phyloP scores from a whole-genome alignment of 352 stramenopile genomes.

The Detonula confervacea region DNA sequence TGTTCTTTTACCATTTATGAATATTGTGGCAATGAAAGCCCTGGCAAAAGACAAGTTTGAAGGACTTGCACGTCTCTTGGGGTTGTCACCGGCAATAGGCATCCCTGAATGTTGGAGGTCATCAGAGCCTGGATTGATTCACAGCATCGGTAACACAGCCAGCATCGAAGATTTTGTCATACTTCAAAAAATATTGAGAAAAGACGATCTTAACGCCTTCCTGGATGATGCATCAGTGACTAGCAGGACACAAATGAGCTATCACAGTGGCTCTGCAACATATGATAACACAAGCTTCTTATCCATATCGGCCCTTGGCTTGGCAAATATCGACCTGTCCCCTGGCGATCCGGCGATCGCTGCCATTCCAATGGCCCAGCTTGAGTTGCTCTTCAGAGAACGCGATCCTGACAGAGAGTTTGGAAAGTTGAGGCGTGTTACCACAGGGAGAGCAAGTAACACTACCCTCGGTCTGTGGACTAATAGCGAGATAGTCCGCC shows the following conservation, averaged over 20 bases:
- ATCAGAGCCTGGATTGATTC: slow-evolving; percentile 40
- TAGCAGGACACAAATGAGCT: slow-evolving; percentile 33
- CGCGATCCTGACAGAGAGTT: slow-evolving; percentile 52
- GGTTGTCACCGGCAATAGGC: slow-evolving; percentile 38
- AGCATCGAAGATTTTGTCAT: slow-evolving; percentile 57
- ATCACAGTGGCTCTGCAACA: slow-evolving; percentile 16
- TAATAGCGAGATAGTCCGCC: slow-evolving; percentile 25
- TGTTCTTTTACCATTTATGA: slow-evolving; percentile 59
- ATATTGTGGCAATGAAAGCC: slow-evolving; percentile 57
- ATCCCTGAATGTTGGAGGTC: slow-evolving; percentile 45
- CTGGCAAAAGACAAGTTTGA: slow-evolving; percentile 38
- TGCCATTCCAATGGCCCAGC: slow-evolving; percentile 39
- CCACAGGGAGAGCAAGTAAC: slow-evolving; percentile 17
- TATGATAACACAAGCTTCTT: slow-evolving; percentile 25
- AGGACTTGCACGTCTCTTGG: slow-evolving; percentile 41
- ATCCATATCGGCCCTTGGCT: slow-evolving; percentile 19
- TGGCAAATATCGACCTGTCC: slow-evolving; percentile 27
- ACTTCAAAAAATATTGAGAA: slow-evolving; percentile 53
- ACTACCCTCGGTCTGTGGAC: slow-evolving; percentile 52
- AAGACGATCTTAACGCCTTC: slow-evolving; percentile 29
- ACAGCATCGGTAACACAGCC: slow-evolving; percentile 30
- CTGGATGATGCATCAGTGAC: slow-evolving; percentile 29
- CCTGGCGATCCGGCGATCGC: slow-evolving; percentile 27
- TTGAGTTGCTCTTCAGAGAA: slow-evolving; percentile 55
- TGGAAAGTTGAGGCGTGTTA: slow-evolving; percentile 34